phyloP scores from a whole-genome alignment of 1,284 basidiomycete species.

The Austroboletus niveus region DNA sequence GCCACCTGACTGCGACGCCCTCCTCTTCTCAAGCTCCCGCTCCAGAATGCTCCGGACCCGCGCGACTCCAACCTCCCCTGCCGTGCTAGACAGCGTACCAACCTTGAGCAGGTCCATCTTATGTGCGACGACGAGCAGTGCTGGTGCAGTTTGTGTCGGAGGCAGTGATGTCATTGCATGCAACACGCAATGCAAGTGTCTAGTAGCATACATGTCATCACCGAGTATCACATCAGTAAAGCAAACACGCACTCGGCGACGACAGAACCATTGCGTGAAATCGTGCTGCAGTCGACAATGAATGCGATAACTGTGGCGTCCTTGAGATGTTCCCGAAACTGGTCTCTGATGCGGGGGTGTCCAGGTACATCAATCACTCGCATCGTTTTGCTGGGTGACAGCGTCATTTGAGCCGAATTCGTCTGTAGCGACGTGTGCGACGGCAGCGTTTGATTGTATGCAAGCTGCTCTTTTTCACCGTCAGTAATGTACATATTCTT shows the following conservation, averaged over 20 bases:
- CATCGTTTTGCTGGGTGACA: slow-evolving; percentile 43
- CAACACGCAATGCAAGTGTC: slow-evolving; percentile 69
- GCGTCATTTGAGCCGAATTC: slow-evolving; percentile 50
- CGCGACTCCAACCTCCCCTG: slow-evolving; percentile 56
- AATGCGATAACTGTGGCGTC: slow-evolving; percentile 67
- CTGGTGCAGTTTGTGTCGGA: slow-evolving; percentile 59
- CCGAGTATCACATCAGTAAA: background rate
- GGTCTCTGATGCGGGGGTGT: slow-evolving; percentile 71
- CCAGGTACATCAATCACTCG: slow-evolving; percentile 72
- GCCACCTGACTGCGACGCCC: slow-evolving; percentile 56
- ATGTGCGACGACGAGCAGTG: slow-evolving; percentile 67
- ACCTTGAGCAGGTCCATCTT: slow-evolving; percentile 68
- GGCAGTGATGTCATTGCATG: slow-evolving; percentile 69
- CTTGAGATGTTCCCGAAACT: slow-evolving; percentile 61
- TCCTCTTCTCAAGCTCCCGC: slow-evolving; percentile 75
- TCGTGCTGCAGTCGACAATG: slow-evolving; percentile 71
- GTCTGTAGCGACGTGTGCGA: slow-evolving; percentile 75
- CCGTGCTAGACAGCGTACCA: slow-evolving; percentile 42
- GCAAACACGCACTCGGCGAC: slow-evolving; percentile 72
- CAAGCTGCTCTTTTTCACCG: slow-evolving; percentile 46
- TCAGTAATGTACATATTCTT: slow-evolving; percentile 27
- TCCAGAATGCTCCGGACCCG: slow-evolving; percentile 75
- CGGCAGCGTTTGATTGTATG: slow-evolving; percentile 58
- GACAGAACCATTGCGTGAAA: slow-evolving; percentile 67
- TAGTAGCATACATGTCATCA: slow-evolving; percentile 28